Evolutionary conservation across 495 filamentous ascomycete species (phyloP).

Genomic region (Daldinia childiae): DNA sequence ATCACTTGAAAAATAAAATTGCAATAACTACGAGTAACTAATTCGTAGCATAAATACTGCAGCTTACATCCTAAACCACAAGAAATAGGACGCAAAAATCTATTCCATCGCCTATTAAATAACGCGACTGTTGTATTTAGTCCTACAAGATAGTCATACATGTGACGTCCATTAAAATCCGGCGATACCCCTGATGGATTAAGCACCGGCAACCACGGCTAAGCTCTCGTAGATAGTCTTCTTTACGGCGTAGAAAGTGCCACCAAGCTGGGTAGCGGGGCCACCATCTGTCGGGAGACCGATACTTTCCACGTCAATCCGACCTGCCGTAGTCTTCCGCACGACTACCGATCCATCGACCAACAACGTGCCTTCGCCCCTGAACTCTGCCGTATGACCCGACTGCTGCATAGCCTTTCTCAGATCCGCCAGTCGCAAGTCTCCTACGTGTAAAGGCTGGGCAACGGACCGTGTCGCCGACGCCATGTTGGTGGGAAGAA

Average conservation of each 20-base stretch:
- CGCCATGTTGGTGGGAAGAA: conserved; percentile 78
- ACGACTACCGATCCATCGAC: conserved; percentile 90
- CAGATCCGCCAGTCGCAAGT: conserved; percentile 88
- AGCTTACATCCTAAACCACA: not conserved
- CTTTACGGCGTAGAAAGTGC: conserved; percentile 80
- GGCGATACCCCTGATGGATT: conserved; percentile 21
- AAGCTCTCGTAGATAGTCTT: conserved; percentile 84
- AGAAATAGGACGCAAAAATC: not conserved
- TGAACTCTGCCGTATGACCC: conserved; percentile 90
- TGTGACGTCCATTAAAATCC: not conserved
- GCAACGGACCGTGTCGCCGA: conserved; percentile 79
- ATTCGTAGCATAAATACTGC: not conserved
- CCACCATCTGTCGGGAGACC: conserved; percentile 58
- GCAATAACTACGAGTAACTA: not conserved
- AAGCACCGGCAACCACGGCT: conserved; percentile 79
- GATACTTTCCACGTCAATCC: conserved; percentile 88
- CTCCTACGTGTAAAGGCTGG: conserved; percentile 93
- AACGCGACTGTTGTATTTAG: not conserved
- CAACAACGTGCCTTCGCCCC: conserved; percentile 89
- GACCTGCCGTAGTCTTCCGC: conserved; percentile 83
- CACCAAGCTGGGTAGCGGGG: conserved; percentile 51
- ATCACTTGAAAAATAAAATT: too few relatives aligned
- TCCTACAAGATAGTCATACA: conserved; percentile 30
- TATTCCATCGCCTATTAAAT: not conserved
- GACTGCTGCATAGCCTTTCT: conserved; percentile 81